A percentile compares a stretch with the other conserved stretches of the same genome.
phyloP scores from a whole-genome alignment of 805 yeast genomes.

The Zygosaccharomyces rouxii region DNA sequence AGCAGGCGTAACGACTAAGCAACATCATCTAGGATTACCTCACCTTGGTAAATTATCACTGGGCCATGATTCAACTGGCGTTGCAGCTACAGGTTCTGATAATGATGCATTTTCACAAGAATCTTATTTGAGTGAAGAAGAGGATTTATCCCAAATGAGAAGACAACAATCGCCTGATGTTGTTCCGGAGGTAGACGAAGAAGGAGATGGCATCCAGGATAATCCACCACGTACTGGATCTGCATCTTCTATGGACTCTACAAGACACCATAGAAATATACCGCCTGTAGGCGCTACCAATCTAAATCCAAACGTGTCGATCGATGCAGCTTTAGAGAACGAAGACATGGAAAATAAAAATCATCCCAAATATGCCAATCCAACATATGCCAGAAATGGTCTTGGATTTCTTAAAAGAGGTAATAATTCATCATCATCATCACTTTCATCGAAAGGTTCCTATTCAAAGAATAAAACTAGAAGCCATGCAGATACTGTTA shows the following conservation, averaged over 20 bases:
- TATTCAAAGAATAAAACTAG: slow-evolving; percentile 15
- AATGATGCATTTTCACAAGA: slow-evolving; percentile 19
- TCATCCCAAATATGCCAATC: background rate
- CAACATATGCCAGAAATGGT: slow-evolving; percentile 4
- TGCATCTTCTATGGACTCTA: slow-evolving; percentile 7
- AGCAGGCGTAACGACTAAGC: slow-evolving; percentile 14
- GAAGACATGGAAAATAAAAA: background rate
- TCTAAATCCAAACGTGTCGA: slow-evolving; percentile 5
- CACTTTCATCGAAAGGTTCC: slow-evolving; percentile 7
- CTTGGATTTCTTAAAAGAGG: slow-evolving; percentile 8
- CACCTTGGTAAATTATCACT: slow-evolving; percentile 21
- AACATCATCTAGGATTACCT: slow-evolving; percentile 15
- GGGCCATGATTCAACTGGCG: slow-evolving; percentile 13
- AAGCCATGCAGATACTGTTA: slow-evolving; percentile 26
- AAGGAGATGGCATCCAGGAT: background rate
- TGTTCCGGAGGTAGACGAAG: slow-evolving; percentile 6
- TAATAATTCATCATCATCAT: slow-evolving; percentile 10
- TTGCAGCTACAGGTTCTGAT: slow-evolving; percentile 6
- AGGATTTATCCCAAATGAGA: slow-evolving; percentile 5
- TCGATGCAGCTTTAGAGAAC: slow-evolving; percentile 13
- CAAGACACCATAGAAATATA: slow-evolving; percentile 5
- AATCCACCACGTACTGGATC: background rate
- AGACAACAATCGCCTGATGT: slow-evolving; percentile 3
- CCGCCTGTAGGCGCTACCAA: slow-evolving; percentile 7
- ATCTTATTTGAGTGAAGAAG: slow-evolving; percentile 24